Conservation (phyloP, 768 basidiomycete species). For the Tubosaeta brunneosetosa region DNA sequence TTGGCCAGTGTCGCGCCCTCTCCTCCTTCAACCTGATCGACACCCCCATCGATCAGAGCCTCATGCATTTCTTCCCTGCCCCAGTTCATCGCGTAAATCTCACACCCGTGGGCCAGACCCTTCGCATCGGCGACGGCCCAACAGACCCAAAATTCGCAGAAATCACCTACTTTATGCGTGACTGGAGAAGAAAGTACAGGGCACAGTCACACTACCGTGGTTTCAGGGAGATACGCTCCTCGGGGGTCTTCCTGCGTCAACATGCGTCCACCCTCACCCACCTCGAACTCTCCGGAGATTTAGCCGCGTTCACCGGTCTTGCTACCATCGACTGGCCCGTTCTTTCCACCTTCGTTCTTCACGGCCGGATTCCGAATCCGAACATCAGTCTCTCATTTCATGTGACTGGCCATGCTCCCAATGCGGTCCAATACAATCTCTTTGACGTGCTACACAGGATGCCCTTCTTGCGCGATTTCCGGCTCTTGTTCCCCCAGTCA, state of each 20-base stretch:
- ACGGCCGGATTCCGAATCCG: conserved; percentile 26
- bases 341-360: conserved; percentile 28
- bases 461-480: conserved; percentile 28
- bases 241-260: conserved; percentile 27
- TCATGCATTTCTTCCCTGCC: conserved; percentile 27
- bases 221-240: conserved; percentile 26
- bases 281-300: conserved; percentile 29
- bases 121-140: conserved; percentile 33
- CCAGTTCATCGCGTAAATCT: conserved; percentile 25
- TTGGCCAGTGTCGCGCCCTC: conserved; percentile 26
- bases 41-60: conserved; percentile 34
- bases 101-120: conserved; percentile 31
- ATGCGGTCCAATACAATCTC: conserved; percentile 1
- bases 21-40: conserved; percentile 28
- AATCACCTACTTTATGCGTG: conserved; percentile 32
- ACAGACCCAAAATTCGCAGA: conserved; percentile 31
- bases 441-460: conserved; percentile 30
- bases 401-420: neutral
- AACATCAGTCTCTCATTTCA: conserved; percentile 13
- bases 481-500: conserved; percentile 29
- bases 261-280: conserved; percentile 29
- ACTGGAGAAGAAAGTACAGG: conserved; percentile 34
- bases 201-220: conserved; percentile 29
- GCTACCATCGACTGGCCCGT: conserved; percentile 30
- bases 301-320: conserved; percentile 25